phyloP scores from a whole-genome alignment of 1,284 basidiomycete species.

The Crucibulum cyathiforme region DNA sequence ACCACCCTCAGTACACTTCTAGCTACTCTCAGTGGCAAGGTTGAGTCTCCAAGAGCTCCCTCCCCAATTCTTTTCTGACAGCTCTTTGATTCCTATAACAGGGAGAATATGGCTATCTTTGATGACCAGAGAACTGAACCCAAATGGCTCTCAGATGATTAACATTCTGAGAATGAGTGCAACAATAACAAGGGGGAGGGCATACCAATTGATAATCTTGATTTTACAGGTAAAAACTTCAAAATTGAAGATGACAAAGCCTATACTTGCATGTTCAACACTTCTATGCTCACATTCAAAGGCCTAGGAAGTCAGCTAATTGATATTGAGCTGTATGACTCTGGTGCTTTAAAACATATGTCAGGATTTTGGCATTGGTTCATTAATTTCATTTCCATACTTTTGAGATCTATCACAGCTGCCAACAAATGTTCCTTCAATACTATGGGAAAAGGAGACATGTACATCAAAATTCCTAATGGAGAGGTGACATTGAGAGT shows the following conservation, averaged over 20 bases:
- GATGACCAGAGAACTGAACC: too few relatives aligned
- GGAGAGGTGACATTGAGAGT: background rate
- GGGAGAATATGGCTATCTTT: too few relatives aligned
- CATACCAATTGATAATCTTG: background rate
- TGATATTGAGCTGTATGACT: background rate
- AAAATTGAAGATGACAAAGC: background rate
- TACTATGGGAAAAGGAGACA: constrained; percentile 21
- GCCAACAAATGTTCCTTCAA: constrained; percentile 21
- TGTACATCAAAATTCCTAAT: constrained; percentile 15
- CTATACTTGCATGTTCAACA: background rate
- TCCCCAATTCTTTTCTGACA: too few relatives aligned
- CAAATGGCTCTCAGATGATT: background rate
- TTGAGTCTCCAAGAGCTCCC: too few relatives aligned
- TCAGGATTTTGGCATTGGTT: constrained; percentile 4
- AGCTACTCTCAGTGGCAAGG: too few relatives aligned
- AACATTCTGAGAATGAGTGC: background rate
- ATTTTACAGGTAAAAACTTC: background rate
- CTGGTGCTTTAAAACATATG: background rate
- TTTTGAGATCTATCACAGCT: constrained; percentile 19
- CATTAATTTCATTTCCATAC: constrained; percentile 15
- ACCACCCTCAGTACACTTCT: too few relatives aligned
- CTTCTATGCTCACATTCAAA: background rate
- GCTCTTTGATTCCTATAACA: too few relatives aligned
- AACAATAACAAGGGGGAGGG: background rate
- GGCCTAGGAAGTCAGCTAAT: background rate